phyloP scores from a whole-genome alignment of 306 rosid species.

The Phaseolus lunatus region DNA sequence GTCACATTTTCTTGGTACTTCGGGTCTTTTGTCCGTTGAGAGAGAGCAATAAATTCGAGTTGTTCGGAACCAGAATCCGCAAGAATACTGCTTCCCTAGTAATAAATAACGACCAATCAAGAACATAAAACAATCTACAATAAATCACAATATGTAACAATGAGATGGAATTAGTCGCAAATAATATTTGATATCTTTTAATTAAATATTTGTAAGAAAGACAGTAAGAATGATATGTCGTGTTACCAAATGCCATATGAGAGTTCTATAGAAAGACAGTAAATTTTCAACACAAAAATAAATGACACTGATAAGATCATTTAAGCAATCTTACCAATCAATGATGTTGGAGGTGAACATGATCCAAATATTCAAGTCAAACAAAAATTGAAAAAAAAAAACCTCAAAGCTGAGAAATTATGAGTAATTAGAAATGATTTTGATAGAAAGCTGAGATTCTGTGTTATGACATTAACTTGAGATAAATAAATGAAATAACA shows the following conservation, averaged over 20 bases:
- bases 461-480: background rate
- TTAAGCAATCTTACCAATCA: background rate
- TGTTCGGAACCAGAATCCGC: slow-evolving; percentile 99
- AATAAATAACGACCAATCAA: slow-evolving; percentile 43
- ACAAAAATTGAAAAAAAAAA: background rate
- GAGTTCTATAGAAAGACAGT: too few species aligned
- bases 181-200: background rate
- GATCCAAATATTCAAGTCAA: slow-evolving; percentile 17
- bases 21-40: slow-evolving; percentile 90
- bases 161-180: slow-evolving; percentile 27
- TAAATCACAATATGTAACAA: slow-evolving; percentile 16
- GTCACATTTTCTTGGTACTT: slow-evolving; percentile 84
- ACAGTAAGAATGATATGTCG: background rate
- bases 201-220: background rate
- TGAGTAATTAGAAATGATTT: background rate
- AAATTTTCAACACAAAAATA: too few species aligned
- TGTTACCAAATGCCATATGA: too few species aligned
- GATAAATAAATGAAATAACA: slow-evolving; percentile 26
- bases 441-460: slow-evolving; percentile 27
- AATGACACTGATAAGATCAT: background rate
- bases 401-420: too few species aligned
- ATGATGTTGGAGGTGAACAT: background rate
- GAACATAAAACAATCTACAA: slow-evolving; percentile 18
- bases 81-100: slow-evolving; percentile 86
- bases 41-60: slow-evolving; percentile 95